Base-by-base conservation (phyloP, 352 stramenopile genomes). In the Phytophthora sansomeana region DNA sequence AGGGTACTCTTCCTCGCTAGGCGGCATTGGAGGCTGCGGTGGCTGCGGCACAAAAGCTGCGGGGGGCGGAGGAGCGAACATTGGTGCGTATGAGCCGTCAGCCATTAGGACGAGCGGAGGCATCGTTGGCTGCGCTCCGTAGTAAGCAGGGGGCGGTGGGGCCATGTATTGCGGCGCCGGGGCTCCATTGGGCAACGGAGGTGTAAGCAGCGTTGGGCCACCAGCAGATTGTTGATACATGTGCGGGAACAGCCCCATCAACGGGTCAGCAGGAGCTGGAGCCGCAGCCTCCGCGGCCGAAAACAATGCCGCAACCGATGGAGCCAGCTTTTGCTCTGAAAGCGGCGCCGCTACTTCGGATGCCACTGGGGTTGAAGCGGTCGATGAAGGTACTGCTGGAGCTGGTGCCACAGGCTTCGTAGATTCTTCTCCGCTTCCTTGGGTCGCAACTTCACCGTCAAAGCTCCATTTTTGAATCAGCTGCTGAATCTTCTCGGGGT, bases 401-500 rank as follows among this genome's bases (percentile, higher is more conserved):
- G 35, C 4, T 33, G 13, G 35, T 17, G 44, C 48, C 30, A 44
- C 49, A 14, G 53, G 51, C 29, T 51, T 63, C 3, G 47, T 3
- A 54, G 17, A 28, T 8, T 21, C 3, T 41, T 46, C 50, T 69
- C 17, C 48, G 26, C 49, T 63, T 24, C 21, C 46, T 56, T 63
- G 30, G 11, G 62, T 53, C 39, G 64, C 44, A 63, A 58, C 63
- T 28, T 72, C 58, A 9, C 66, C 74, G 24, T 80, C 70, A 28
- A 72, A 63, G 29, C 66, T 83, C 83, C 84, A 92, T 57, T 91
- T 92, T 32, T 72, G 63, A 42, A 92, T 75, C 10, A 92, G 52
- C 54, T 78, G 69, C 42, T 89, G 71, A 33, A 91, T 91, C 71
- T 92, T 87, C 13, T 78, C 68, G 3, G 76, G 72, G 52, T 86